Conservation (phyloP, 148 eudicot genomes). For the Dysphania ambrosioides region DNA sequence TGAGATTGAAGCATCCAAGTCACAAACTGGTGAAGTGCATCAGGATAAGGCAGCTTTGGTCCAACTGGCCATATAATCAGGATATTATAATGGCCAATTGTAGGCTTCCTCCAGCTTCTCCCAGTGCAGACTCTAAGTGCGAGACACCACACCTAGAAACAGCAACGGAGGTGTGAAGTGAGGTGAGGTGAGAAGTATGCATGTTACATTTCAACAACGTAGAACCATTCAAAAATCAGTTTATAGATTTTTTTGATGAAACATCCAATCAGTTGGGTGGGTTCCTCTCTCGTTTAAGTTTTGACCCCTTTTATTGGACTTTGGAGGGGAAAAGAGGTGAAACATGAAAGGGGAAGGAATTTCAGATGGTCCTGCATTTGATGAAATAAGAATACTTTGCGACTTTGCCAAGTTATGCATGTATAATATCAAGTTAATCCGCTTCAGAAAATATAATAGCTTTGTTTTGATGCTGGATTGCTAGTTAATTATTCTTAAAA, state of each 20-base stretch:
- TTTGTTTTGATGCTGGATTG: too few relatives aligned
- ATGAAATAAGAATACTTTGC: too few relatives aligned
- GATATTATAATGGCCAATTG: constrained; percentile 84
- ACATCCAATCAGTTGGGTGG: not conserved
- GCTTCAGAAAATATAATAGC: too few relatives aligned
- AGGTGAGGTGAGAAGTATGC: not conserved
- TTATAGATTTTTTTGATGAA: too few relatives aligned
- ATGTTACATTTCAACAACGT: not conserved
- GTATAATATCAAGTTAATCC: too few relatives aligned
- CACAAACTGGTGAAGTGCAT: constrained; percentile 88
- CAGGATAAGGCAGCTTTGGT: constrained; percentile 82
- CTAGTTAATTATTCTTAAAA: too few relatives aligned
- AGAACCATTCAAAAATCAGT: not conserved
- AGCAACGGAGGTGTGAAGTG: too few relatives aligned
- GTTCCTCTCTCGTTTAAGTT: not conserved
- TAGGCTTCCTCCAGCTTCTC: constrained; percentile 94
- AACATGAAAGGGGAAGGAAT: too few relatives aligned
- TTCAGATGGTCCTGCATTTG: too few relatives aligned
- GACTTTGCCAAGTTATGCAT: too few relatives aligned
- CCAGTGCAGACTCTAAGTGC: constrained; percentile 92
- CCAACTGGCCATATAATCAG: constrained; percentile 90
- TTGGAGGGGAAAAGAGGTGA: too few relatives aligned
- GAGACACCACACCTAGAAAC: constrained; percentile 80
- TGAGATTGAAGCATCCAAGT: constrained; percentile 99
- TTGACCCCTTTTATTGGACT: not conserved